Percentiles rank a stretch among this genome's conserved stretches.
Conservation (phyloP, 345 rosid genomes). For the Lepidium didymum region DNA sequence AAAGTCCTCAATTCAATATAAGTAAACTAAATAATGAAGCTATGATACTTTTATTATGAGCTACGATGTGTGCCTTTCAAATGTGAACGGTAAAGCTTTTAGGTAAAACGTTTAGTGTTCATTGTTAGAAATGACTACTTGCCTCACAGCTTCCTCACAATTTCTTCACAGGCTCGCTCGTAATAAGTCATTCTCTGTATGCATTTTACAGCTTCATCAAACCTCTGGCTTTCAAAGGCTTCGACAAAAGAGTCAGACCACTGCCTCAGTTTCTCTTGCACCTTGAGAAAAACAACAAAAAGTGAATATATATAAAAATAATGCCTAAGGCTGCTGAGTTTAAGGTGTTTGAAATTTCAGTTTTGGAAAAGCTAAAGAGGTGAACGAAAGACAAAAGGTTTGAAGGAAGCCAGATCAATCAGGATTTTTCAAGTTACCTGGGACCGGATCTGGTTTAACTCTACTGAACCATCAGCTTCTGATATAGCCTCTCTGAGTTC, state of each 20-base stretch:
- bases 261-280: constrained; percentile 54
- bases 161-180: constrained; percentile 70
- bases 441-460: constrained; percentile 49
- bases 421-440: constrained; percentile 39
- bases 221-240: constrained; percentile 46
- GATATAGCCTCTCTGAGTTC: constrained; percentile 87
- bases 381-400: not conserved
- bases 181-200: constrained; percentile 89
- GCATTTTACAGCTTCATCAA: constrained; percentile 60
- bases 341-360: not conserved
- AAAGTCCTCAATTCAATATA: not conserved
- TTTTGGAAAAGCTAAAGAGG: not conserved
- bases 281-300: constrained; percentile 34
- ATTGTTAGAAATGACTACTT: not conserved
- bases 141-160: constrained; percentile 59
- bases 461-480: constrained; percentile 57
- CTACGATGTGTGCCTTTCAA: not conserved
- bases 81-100: not conserved
- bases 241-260: constrained; percentile 55
- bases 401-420: not conserved
- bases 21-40: not conserved
- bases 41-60: not conserved
- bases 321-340: not conserved
- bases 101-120: not conserved
- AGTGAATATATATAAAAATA: constrained; percentile 4